phyloP scores from a whole-genome alignment of 192 early-diverging fungal genomes.

The Podila epicladia region DNA sequence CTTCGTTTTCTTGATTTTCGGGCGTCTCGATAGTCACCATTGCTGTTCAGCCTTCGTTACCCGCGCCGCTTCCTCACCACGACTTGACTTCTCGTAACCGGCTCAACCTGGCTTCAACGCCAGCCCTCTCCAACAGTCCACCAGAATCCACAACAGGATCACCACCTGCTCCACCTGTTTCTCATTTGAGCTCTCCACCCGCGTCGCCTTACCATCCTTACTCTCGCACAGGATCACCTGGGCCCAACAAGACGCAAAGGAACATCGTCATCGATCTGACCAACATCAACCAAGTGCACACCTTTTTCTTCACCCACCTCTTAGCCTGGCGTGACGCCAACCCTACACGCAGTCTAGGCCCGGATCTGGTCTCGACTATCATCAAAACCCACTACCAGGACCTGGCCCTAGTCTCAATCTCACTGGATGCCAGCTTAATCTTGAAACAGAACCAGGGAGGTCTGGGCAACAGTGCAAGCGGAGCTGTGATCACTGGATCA shows the following conservation, averaged over 20 bases:
- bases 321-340: constrained; percentile 40
- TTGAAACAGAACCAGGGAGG: constrained; percentile 12
- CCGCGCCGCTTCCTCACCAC: constrained; percentile 40
- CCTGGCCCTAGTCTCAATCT: constrained; percentile 25
- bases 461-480: not conserved
- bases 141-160: constrained; percentile 22
- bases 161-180: constrained; percentile 18
- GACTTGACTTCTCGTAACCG: constrained; percentile 45
- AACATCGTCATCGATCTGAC: constrained; percentile 30
- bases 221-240: constrained; percentile 4
- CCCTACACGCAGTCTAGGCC: constrained; percentile 41
- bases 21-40: constrained; percentile 18
- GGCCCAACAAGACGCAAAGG: constrained; percentile 12
- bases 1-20: too few species aligned
- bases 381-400: constrained; percentile 48
- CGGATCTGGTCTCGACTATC: constrained; percentile 38
- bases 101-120: constrained; percentile 24
- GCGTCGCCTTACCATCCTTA: constrained; percentile 14
- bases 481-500: not conserved
- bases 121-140: constrained; percentile 10
- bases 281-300: constrained; percentile 42
- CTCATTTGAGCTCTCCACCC: constrained; percentile 21
- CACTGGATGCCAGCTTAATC: constrained; percentile 17
- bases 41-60: constrained; percentile 23
- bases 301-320: constrained; percentile 44